Evolutionary conservation across 495 filamentous ascomycete species (phyloP).

Genomic region (Cudoniella acicularis): DNA sequence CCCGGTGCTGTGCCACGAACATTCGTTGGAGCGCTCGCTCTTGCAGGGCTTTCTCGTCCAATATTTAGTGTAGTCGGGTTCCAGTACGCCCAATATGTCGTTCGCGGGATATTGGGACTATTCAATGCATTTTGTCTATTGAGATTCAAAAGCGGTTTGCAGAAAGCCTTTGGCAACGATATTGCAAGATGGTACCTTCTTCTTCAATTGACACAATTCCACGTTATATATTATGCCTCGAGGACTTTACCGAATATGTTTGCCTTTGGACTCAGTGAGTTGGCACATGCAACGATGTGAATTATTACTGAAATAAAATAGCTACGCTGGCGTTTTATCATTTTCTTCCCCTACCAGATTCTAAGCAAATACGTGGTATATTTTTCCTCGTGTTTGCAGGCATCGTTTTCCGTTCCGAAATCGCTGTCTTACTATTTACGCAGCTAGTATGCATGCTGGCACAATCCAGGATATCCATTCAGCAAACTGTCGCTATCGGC

Average conservation of each 20-base stretch:
- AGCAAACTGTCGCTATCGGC: constrained; percentile 63
- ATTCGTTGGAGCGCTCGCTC: constrained; percentile 72
- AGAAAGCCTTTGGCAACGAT: constrained; percentile 61
- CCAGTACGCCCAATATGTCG: constrained; percentile 47
- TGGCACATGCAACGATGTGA: constrained; percentile 4
- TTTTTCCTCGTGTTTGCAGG: constrained; percentile 77
- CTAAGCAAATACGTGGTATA: constrained; percentile 45
- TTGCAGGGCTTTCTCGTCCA: constrained; percentile 67
- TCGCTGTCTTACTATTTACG: constrained; percentile 72
- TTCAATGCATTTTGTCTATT: constrained; percentile 68
- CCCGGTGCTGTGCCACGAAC: constrained; percentile 88
- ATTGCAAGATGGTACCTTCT: constrained; percentile 79
- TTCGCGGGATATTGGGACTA: constrained; percentile 74
- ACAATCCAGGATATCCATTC: constrained; percentile 50
- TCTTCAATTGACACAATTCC: constrained; percentile 85
- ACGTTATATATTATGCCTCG: constrained; percentile 90
- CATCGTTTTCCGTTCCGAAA: constrained; percentile 83
- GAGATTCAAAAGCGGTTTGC: constrained; percentile 59
- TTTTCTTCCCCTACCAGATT: constrained; percentile 55
- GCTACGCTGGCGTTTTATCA: constrained; percentile 68
- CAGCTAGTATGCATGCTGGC: constrained; percentile 55
- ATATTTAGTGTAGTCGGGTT: constrained; percentile 47
- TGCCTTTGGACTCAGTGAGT: constrained; percentile 74
- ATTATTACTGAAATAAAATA: constrained; percentile 24
- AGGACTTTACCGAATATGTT: constrained; percentile 95